A percentile compares a stretch with the other conserved stretches of the same genome.
Conservation (phyloP, 1,284 basidiomycete species). For the Boletus semigastroideus region DNA sequence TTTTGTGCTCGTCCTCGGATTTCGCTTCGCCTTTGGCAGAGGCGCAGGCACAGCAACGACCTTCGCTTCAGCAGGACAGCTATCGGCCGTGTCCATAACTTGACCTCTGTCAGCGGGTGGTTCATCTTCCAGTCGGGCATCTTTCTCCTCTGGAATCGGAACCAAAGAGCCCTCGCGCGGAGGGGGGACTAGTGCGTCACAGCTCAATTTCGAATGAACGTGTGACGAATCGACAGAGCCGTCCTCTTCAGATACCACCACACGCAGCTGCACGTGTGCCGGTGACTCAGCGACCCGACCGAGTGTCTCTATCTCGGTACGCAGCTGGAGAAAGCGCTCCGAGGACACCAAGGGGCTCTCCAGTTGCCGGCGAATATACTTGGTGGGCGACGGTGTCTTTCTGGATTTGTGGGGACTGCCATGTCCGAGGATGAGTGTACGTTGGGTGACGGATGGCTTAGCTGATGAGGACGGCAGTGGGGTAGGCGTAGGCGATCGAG, state of each 20-base stretch:
- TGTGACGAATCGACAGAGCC: conserved; percentile 1
- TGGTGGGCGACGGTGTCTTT: conserved; percentile 3
- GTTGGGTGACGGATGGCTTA: conserved; percentile 24
- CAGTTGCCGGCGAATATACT: background rate
- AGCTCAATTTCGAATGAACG: background rate
- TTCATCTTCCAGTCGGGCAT: background rate
- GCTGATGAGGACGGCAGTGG: conserved; percentile 20
- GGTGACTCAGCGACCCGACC: conserved; percentile 1
- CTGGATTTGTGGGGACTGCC: conserved; percentile 16
- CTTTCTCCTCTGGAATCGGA: conserved; percentile 10
- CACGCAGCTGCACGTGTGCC: conserved; percentile 1
- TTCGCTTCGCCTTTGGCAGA: conserved; percentile 18
- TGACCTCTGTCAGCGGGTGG: conserved; percentile 1
- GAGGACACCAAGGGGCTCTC: conserved; percentile 26
- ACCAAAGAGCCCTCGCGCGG: conserved; percentile 13
- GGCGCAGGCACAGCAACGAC: background rate
- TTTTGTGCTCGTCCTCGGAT: conserved; percentile 28
- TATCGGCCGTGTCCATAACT: background rate
- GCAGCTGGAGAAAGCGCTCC: conserved; percentile 27
- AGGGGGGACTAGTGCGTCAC: background rate
- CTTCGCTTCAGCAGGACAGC: conserved; percentile 1
- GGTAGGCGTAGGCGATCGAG: conserved; percentile 9
- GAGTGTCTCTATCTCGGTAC: conserved; percentile 18
- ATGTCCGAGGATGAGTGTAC: conserved; percentile 18
- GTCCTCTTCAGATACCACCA: background rate